Evolutionary conservation across 768 basidiomycete genomes (phyloP).

Genomic region (Pulveroboletus sp.): DNA sequence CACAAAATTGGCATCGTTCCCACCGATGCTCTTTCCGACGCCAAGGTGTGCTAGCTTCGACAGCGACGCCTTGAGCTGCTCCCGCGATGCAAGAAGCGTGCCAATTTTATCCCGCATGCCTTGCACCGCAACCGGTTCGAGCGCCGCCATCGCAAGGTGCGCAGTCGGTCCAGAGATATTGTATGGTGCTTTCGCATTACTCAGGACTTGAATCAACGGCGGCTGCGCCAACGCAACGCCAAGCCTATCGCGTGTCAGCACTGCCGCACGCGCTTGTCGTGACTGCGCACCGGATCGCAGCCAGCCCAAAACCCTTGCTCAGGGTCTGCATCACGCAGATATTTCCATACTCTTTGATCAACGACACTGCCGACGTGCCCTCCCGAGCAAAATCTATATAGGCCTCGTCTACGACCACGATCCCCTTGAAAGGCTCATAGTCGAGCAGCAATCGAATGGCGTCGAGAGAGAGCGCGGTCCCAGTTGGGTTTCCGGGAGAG

Average conservation of each 20-base stretch:
- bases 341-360: constrained; percentile 83
- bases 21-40: constrained; percentile 70
- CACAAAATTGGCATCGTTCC: constrained; percentile 88
- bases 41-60: constrained; percentile 46
- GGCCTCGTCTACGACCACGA: constrained; percentile 94
- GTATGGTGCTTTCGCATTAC: constrained; percentile 97
- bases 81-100: constrained; percentile 59
- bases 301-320: constrained; percentile 94
- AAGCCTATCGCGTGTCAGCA: constrained; percentile 46
- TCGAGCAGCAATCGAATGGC: constrained; percentile 71
- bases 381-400: constrained; percentile 89
- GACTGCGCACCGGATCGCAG: constrained; percentile 78
- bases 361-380: constrained; percentile 58
- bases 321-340: constrained; percentile 94
- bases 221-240: constrained; percentile 91
- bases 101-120: constrained; percentile 65
- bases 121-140: constrained; percentile 60
- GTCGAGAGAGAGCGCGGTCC: constrained; percentile 75
- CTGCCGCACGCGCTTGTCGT: not conserved
- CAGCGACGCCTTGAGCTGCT: constrained; percentile 50
- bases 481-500: constrained; percentile 97
- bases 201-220: constrained; percentile 83
- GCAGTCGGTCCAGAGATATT: constrained; percentile 93
- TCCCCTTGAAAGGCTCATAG: constrained; percentile 80
- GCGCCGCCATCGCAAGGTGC: constrained; percentile 72